These are phyloP conservation scores for Neonectria sp. DNA, from an alignment of 2,329 filamentous ascomycete species.

Conservation along the genomic window DNA sequence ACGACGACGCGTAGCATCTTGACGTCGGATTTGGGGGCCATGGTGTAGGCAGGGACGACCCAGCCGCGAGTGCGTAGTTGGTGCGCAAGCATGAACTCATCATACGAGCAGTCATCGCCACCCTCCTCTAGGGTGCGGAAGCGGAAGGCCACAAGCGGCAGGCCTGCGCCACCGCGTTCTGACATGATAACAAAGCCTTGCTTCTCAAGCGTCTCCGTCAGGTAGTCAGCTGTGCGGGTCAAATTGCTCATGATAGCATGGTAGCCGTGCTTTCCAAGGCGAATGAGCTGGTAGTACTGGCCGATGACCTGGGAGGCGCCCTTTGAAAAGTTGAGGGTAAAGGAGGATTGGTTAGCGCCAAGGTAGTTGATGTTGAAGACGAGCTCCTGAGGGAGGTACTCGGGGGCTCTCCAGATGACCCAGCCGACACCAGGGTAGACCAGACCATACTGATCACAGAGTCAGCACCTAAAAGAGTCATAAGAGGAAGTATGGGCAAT, in stretches of 20 bases:
- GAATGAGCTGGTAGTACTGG: slow-evolving; percentile 98
- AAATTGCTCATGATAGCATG: slow-evolving; percentile 94
- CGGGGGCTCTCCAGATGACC: slow-evolving; percentile 89
- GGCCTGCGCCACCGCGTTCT: slow-evolving; percentile 80
- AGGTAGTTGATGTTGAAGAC: slow-evolving; percentile 99
- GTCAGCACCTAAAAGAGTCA: too few species aligned
- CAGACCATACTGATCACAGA: slow-evolving; percentile 62
- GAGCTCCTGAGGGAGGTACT: slow-evolving; percentile 89
- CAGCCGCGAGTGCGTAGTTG: slow-evolving; percentile 89
- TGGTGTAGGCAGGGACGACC: slow-evolving; percentile 97
- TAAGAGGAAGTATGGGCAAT: background rate
- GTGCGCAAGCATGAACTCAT: slow-evolving; percentile 86
- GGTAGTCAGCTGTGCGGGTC: slow-evolving; percentile 90
- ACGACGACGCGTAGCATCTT: slow-evolving; percentile 96
- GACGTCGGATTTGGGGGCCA: slow-evolving; percentile 89
- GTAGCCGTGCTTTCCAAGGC: slow-evolving; percentile 93
- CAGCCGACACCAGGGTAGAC: slow-evolving; percentile 95
- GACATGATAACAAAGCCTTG: slow-evolving; percentile 93
- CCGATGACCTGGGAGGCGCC: slow-evolving; percentile 95
- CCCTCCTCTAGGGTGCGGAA: slow-evolving; percentile 70
- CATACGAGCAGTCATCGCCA: slow-evolving; percentile 69
- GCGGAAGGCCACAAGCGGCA: slow-evolving; percentile 93
- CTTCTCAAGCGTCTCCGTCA: slow-evolving; percentile 79
- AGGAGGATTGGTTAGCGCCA: slow-evolving; percentile 93
- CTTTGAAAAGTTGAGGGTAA: slow-evolving; percentile 98